Base-by-base conservation (phyloP, 192 early-diverging fungal genomes). In the Entomortierella parvispora region DNA sequence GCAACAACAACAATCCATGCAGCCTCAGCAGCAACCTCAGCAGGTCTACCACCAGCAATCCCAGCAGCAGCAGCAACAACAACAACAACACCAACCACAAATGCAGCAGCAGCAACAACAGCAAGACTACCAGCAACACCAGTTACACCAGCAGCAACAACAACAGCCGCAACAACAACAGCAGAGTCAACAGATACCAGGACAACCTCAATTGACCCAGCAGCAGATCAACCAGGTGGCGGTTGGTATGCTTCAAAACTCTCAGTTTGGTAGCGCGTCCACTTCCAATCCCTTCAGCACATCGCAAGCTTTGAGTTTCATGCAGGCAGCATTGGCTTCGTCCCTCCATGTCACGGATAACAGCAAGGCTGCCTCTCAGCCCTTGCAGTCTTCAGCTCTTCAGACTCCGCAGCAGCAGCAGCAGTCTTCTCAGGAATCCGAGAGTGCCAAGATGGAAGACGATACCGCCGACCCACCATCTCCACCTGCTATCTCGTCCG, bases 301-400 rank as follows among this genome's bases (percentile, higher is more conserved):
- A 0, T 18, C 50, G 0, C 63, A 75, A 11, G 71, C 71, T 10
- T 23, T 75, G 37, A 66, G 59, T 37, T 42, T 75, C 22, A 75
- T 75, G 71, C 71, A 75, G 50, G 63, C 71, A 2, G 50, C 58
- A 8, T 37, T 75, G 54, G 50, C 46, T 9, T 65, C 71, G 2
- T 43, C 57, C 15, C 50, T 75, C 6, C 62, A 75, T 18, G 49
- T 55, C 15, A 44, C 48, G 4, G 43, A 37, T 5, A 40, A 40
- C n/a, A n/a, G n/a, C n/a, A n/a, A n/a, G n/a, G n/a, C n/a, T n/a
- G n/a, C n/a, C n/a, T n/a, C n/a, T n/a, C n/a, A n/a, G 22, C 8
- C 18, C 9, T 14, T 23, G 18, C 18, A 0, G 28, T 32, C 54
- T 9, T 17, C 54, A 33, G 31, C 26, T 34, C n/a, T 31, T 33